Evolutionary conservation across 2,329 filamentous ascomycete species (phyloP).

Genomic region (Aspergillus sp.): DNA sequence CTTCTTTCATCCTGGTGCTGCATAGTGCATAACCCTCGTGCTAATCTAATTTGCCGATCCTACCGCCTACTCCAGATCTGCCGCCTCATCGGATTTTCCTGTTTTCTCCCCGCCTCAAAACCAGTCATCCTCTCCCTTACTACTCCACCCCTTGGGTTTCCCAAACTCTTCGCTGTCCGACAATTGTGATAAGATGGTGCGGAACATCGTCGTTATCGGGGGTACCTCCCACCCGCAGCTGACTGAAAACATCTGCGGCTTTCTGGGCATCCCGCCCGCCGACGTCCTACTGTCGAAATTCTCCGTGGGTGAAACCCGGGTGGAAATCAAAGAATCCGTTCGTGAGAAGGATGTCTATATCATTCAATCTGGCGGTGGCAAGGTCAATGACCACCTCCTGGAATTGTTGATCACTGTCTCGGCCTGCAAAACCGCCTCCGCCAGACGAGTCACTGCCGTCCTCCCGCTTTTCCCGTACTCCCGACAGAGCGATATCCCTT

Average conservation of each 20-base stretch:
- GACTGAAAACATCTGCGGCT: slow-evolving; percentile 81
- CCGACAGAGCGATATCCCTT: slow-evolving; percentile 91
- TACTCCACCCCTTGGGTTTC: slow-evolving; percentile 16
- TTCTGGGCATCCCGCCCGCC: slow-evolving; percentile 81
- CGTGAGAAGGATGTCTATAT: slow-evolving; percentile 99
- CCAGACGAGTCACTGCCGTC: slow-evolving; percentile 88
- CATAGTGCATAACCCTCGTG: slow-evolving; percentile 7
- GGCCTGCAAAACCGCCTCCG: slow-evolving; percentile 94
- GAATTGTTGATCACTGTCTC: slow-evolving; percentile 97
- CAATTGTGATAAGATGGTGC: slow-evolving; percentile 65
- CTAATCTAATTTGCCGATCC: slow-evolving; percentile 21
- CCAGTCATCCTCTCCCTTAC: slow-evolving; percentile 13
- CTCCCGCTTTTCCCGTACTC: slow-evolving; percentile 96
- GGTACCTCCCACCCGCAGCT: slow-evolving; percentile 90
- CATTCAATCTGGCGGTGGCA: slow-evolving; percentile 87
- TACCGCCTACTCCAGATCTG: slow-evolving; percentile 28
- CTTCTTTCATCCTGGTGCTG: neutral
- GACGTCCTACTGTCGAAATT: slow-evolving; percentile 88
- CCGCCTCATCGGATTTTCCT: slow-evolving; percentile 27
- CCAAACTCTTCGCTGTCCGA: slow-evolving; percentile 12
- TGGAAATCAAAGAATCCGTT: slow-evolving; percentile 94
- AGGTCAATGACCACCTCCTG: slow-evolving; percentile 94
- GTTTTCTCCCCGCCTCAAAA: slow-evolving; percentile 24
- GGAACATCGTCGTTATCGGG: slow-evolving; percentile 90
- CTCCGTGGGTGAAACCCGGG: slow-evolving; percentile 89